These are phyloP conservation scores for Picea sitchensis DNA, from an alignment of 75 land plant genomes.

Conservation along the genomic window DNA sequence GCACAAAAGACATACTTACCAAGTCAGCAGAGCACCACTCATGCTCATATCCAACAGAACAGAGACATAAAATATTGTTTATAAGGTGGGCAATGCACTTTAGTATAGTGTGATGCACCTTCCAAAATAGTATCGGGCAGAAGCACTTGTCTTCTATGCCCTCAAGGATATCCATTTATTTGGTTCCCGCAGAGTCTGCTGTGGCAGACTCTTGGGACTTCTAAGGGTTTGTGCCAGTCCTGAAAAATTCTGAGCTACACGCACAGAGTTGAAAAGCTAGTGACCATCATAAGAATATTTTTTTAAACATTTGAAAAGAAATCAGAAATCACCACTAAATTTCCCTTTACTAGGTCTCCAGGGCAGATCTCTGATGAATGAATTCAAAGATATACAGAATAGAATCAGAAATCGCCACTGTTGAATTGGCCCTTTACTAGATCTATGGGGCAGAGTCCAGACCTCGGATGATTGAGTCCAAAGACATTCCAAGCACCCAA, in stretches of 20 bases:
- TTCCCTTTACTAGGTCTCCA: too few species aligned
- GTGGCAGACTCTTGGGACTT: background rate
- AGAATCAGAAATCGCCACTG: background rate
- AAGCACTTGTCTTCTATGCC: background rate
- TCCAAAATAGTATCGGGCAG: background rate
- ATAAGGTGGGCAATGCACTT: conserved; percentile 1
- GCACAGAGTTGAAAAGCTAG: background rate
- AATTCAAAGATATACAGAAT: background rate
- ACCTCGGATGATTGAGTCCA: background rate
- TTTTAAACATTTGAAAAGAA: background rate
- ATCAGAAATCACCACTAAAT: background rate
- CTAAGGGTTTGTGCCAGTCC: background rate
- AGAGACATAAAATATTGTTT: conserved; percentile 6
- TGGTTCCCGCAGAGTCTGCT: background rate
- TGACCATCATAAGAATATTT: background rate
- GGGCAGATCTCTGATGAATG: background rate
- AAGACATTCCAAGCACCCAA: conserved; percentile 1
- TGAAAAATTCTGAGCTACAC: background rate
- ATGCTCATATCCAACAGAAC: background rate
- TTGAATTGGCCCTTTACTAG: background rate
- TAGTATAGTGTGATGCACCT: background rate
- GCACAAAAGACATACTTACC: conserved; percentile 5
- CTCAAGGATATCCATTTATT: background rate
- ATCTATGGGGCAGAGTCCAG: background rate
- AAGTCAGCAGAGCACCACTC: conserved; percentile 10